Conservation (phyloP, 2,329 filamentous ascomycete species). For the Phialocephala sp. region DNA sequence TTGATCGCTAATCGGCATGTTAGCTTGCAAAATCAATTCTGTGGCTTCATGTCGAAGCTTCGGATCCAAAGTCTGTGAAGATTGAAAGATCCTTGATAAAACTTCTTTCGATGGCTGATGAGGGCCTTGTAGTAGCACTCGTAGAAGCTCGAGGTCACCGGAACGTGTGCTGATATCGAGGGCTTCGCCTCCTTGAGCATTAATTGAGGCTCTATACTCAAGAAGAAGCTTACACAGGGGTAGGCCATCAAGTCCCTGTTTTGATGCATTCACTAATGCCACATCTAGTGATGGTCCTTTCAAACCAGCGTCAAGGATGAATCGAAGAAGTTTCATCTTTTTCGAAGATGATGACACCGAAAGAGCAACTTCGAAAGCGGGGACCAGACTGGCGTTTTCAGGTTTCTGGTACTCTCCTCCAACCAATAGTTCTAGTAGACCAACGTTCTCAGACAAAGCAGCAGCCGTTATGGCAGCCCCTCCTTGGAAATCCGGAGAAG, state of each 20-base stretch:
- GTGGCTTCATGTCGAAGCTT: slow-evolving; percentile 14
- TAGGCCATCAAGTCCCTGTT: slow-evolving; percentile 22
- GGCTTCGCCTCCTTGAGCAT: slow-evolving; percentile 57
- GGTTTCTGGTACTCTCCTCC: slow-evolving; percentile 22
- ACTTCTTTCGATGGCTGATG: slow-evolving; percentile 9
- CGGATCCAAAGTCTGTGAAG: slow-evolving; percentile 19
- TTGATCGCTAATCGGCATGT: slow-evolving; percentile 46
- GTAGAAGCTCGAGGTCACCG: slow-evolving; percentile 23
- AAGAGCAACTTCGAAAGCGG: slow-evolving; percentile 27
- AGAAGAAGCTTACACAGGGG: slow-evolving; percentile 54
- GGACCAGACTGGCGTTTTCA: slow-evolving; percentile 18
- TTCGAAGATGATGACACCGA: slow-evolving; percentile 10
- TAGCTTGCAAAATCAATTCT: slow-evolving; percentile 18
- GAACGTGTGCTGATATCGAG: slow-evolving; percentile 47
- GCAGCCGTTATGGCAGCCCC: slow-evolving; percentile 26
- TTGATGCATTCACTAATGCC: slow-evolving; percentile 23
- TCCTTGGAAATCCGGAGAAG: slow-evolving; percentile 25
- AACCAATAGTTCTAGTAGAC: slow-evolving; percentile 27
- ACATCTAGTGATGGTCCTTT: slow-evolving; percentile 19
- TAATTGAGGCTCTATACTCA: slow-evolving; percentile 57
- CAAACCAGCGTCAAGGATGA: slow-evolving; percentile 27
- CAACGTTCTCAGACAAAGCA: slow-evolving; percentile 23
- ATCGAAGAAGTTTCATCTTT: slow-evolving; percentile 19
- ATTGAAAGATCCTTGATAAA: slow-evolving; percentile 22
- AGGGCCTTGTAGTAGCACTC: slow-evolving; percentile 16